Evolutionary conservation across 1,284 basidiomycete species (phyloP).

Genomic region (Apiotrichum porosum): DNA sequence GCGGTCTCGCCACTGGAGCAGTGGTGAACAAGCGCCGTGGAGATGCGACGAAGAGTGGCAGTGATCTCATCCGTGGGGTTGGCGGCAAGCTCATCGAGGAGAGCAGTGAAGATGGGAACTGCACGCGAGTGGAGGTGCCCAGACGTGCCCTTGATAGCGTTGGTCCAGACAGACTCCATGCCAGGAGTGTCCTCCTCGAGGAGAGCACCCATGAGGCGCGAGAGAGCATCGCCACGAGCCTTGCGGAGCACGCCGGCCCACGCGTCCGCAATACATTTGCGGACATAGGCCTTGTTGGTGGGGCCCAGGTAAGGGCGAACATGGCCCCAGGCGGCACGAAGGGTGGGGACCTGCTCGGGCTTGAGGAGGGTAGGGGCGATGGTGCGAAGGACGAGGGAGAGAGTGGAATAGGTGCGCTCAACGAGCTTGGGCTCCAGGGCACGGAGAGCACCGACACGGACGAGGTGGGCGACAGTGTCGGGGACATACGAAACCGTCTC

Average conservation of each 20-base stretch:
- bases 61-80: conserved; percentile 39
- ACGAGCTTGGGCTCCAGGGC: conserved; percentile 43
- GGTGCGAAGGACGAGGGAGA: conserved; percentile 41
- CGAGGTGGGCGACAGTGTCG: conserved; percentile 25
- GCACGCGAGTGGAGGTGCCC: conserved; percentile 74
- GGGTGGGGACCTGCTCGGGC: conserved; percentile 18
- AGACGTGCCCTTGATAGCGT: conserved; percentile 53
- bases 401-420: conserved; percentile 45
- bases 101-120: conserved; percentile 57
- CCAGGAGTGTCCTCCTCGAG: conserved; percentile 29
- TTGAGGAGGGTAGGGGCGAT: conserved; percentile 35
- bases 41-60: conserved; percentile 49
- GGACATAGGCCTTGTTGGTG: conserved; percentile 41
- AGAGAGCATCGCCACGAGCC: conserved; percentile 35
- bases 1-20: conserved; percentile 62
- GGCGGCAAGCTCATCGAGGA: conserved; percentile 44
- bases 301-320: conserved; percentile 35
- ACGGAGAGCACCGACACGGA: conserved; percentile 35
- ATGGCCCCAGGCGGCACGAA: conserved; percentile 32
- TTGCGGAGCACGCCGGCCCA: conserved; percentile 45
- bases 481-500: conserved; percentile 35
- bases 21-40: conserved; percentile 76
- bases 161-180: conserved; percentile 41
- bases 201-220: conserved; percentile 30
- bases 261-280: conserved; percentile 46